Base-by-base conservation (phyloP, 177 flowering plant genomes). In the Vitis hybrid region DNA sequence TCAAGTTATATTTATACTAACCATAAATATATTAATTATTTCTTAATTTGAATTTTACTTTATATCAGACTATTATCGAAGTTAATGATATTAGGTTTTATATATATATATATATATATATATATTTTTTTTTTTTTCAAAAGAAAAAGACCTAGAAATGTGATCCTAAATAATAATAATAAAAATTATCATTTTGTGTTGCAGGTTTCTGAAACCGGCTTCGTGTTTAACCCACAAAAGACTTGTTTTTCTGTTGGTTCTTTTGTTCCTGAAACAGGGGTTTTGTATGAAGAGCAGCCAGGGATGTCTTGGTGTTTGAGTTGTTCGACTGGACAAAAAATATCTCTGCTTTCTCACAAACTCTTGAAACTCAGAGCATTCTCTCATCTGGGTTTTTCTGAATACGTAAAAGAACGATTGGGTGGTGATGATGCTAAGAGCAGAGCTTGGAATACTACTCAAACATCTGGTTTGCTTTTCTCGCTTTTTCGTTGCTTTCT, bases 321-420 rank as follows among this genome's bases (percentile, higher is more conserved):
- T 74, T 72, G 72, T 62, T 68, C 80, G 33, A 33, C 65, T 5
- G 59, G 60, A n/a, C 76, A 69, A 71, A 62, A 12, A 62, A 26
- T 77, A 14, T 51, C 75, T 62, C 62, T 58, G 2, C 29, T 65
- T 62, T 49, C 55, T 10, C n/a, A 1, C 59, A 64, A 21, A 45
- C 6, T 55, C 14, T 58, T 51, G 45, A 70, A 78, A 31, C 65
- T 66, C 60, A 74, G 82, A 71, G 12, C 66, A 13, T 76, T 78
- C 60, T 74, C 74, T 65, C 67, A 56, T n/a, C 33, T 76, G 78
- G 73, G 76, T 10, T 70, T 66, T 53, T 68, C 82, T 9, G 49
- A 29, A 67, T 70, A 22, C 52, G 6, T 16, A 60, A 71, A 45
- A 29, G 18, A 53, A 60, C 56, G 56, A 10, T 50, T 64, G 3